Conservation (phyloP, 345 rosid species). For the Combretum micranthum region DNA sequence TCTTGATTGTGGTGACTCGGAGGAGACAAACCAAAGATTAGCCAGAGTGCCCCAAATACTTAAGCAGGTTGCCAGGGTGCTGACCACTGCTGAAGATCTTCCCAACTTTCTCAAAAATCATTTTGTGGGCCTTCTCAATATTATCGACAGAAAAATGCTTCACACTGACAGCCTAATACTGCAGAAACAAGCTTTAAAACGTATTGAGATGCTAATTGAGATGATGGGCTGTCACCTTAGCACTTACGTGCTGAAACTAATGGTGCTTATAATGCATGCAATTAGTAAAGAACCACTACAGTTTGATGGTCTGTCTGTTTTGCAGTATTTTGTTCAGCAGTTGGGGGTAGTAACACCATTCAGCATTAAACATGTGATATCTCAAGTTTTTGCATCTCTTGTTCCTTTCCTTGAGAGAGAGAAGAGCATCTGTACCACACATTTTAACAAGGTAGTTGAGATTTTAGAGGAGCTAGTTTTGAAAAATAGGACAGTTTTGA, state of each 20-base stretch:
- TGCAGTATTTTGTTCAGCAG: conserved; percentile 72
- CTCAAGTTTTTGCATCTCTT: conserved; percentile 93
- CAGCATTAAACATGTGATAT: conserved; percentile 77
- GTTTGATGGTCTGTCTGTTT: conserved; percentile 72
- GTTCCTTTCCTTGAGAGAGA: conserved; percentile 85
- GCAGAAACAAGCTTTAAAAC: conserved; percentile 85
- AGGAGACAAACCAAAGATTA: conserved; percentile 61
- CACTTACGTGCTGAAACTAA: conserved; percentile 84
- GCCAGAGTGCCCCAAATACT: conserved; percentile 69
- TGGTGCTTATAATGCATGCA: conserved; percentile 97
- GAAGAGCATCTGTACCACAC: conserved; percentile 39
- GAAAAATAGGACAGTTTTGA: conserved; percentile 61
- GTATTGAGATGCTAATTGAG: conserved; percentile 77
- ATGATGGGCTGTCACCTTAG: conserved; percentile 88
- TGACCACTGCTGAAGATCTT: conserved; percentile 74
- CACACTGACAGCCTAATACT: conserved; percentile 60
- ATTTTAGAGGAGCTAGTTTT: conserved; percentile 86
- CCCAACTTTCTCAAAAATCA: conserved; percentile 82
- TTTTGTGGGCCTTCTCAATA: conserved; percentile 93
- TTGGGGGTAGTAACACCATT: conserved; percentile 71
- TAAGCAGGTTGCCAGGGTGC: conserved; percentile 68
- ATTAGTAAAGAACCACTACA: conserved; percentile 78
- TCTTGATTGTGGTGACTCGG: conserved; percentile 57
- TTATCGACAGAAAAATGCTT: conserved; percentile 87
- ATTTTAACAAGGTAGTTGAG: conserved; percentile 63